Base-by-base conservation (phyloP, 352 stramenopile genomes). In the Phytophthora parvispora region DNA sequence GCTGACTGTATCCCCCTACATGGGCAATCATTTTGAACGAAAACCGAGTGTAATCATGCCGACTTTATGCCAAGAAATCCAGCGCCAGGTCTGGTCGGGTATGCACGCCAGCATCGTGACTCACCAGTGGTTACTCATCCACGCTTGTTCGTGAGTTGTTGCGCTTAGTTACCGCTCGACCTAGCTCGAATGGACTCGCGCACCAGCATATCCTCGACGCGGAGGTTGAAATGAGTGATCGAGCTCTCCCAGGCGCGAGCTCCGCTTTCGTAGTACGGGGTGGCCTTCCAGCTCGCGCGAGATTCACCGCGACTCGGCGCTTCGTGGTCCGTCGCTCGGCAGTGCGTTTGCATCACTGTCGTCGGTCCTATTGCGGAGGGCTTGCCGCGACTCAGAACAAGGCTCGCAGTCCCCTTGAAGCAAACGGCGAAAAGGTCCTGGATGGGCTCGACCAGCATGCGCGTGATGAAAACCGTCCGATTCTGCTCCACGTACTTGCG, bases 21-120 rank as follows among this genome's bases (percentile, higher is more conserved):
- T 45, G 45, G 60, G 47, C 51, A 67, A 75, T 40, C 67, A 75
- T 60, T 64, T 60, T 49, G 67, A 59, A 69, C 67, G 38, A 36
- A 54, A 18, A 5, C 8, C 1, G 60, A 15, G 31, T 8, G 45
- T 69, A 74, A 74, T 69, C 65, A 61, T 27, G 27, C 12, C 31
- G 13, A 36, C 9, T 2, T 36, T 7, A n/a, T n/a, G n/a, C n/a
- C n/a, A n/a, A n/a, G n/a, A n/a, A n/a, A n/a, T n/a, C n/a, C n/a
- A n/a, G n/a, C n/a, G n/a, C n/a, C n/a, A n/a, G n/a, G n/a, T n/a
- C n/a, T n/a, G n/a, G n/a, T n/a, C n/a, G n/a, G n/a, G n/a, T n/a
- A n/a, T n/a, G n/a, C n/a, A n/a, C n/a, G n/a, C n/a, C n/a, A n/a
- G n/a, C n/a, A n/a, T n/a, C n/a, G n/a, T n/a, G n/a, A n/a, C n/a